Evolutionary conservation across 169 alveolate species (phyloP).

Genomic region (Eimeria praecox): DNA sequence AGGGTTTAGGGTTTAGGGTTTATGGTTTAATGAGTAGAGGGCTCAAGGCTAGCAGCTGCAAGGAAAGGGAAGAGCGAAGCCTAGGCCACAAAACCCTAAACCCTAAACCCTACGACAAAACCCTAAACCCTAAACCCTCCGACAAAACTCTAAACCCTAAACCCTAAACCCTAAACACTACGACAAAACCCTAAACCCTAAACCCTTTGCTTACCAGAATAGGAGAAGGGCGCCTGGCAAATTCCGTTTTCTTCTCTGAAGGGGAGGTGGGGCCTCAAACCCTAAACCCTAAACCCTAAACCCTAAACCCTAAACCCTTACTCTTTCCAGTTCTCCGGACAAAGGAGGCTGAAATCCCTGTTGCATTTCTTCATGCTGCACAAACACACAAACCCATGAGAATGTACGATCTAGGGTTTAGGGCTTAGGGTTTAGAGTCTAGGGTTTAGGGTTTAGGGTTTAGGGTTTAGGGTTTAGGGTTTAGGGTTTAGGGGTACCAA

Average conservation of each 20-base stretch:
- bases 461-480: conserved; percentile 40
- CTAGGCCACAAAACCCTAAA: conserved; percentile 85
- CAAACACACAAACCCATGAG: neutral
- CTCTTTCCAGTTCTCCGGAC: neutral
- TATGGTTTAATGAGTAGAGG: neutral
- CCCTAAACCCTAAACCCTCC: neutral
- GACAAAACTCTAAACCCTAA: no score
- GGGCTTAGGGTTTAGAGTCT: conserved; percentile 45
- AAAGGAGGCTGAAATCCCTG: conserved; percentile 17
- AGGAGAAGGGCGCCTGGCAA: neutral
- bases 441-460: neutral
- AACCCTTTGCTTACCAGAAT: neutral
- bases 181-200: conserved; percentile 19
- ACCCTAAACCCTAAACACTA: conserved; percentile 13
- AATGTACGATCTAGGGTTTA: neutral
- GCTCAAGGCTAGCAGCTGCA: conserved; percentile 90
- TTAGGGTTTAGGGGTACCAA: conserved; percentile 22
- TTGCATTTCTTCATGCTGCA: conserved; percentile 47
- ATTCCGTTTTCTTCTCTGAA: conserved; percentile 10
- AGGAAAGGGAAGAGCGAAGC: conserved; percentile 93
- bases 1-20: neutral
- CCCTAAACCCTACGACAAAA: neutral
- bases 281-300: conserved; percentile 38
- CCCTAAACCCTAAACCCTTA: conserved; percentile 8
- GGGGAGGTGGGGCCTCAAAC: neutral